Conservation (phyloP, 306 rosid species). For the Begonia fuchsioides region DNA sequence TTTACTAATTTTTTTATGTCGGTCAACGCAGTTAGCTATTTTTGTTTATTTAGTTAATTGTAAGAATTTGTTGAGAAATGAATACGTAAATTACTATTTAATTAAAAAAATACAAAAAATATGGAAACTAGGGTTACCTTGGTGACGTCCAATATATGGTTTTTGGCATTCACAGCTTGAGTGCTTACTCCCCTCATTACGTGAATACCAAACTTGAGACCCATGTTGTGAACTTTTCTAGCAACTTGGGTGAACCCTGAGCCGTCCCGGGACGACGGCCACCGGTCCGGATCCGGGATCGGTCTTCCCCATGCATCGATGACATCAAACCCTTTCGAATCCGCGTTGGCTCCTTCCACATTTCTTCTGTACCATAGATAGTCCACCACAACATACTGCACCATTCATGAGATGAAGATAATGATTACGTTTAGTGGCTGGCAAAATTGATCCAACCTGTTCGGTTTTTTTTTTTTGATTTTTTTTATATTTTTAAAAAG, state of each 20-base stretch:
- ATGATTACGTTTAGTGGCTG: not conserved
- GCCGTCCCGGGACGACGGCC: slow-evolving; percentile 83
- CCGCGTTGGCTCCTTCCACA: slow-evolving; percentile 53
- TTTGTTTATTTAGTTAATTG: too few relatives aligned
- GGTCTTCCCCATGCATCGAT: slow-evolving; percentile 93
- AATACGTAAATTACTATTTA: too few relatives aligned
- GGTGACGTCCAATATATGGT: slow-evolving; percentile 61
- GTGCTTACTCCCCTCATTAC: slow-evolving; percentile 97
- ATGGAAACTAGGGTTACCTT: slow-evolving; percentile 15
- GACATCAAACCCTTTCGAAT: slow-evolving; percentile 82
- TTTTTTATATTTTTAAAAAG: too few relatives aligned
- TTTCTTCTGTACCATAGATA: slow-evolving; percentile 88
- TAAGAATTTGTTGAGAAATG: too few relatives aligned
- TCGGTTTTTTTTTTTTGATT: too few relatives aligned
- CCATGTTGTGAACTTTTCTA: slow-evolving; percentile 56
- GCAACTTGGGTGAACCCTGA: slow-evolving; percentile 62
- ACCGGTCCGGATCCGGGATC: slow-evolving; percentile 69
- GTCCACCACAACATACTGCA: slow-evolving; percentile 91
- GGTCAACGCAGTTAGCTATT: too few relatives aligned
- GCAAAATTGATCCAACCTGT: too few relatives aligned
- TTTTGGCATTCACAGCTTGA: slow-evolving; percentile 83
- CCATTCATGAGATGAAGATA: not conserved
- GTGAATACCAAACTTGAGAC: slow-evolving; percentile 93
- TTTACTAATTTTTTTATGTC: too few relatives aligned
- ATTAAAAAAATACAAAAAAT: too few relatives aligned